phyloP scores from a whole-genome alignment of 768 basidiomycete genomes.

The Dendrothele bispora region DNA sequence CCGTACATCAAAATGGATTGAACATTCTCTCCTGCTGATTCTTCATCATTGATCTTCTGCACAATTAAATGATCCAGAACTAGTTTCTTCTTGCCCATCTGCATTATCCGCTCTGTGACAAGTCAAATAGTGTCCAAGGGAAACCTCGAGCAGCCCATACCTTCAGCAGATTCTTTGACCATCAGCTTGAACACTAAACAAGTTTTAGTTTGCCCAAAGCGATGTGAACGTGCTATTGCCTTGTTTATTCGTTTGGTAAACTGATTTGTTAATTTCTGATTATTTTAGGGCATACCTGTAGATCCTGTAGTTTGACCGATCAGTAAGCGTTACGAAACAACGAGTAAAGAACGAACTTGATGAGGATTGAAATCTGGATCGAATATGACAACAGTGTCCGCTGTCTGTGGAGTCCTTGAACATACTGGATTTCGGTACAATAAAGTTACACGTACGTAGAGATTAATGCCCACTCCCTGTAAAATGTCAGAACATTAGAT shows the following conservation, averaged over 20 bases:
- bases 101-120: slow-evolving; percentile 79
- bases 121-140: neutral
- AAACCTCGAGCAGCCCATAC: slow-evolving; percentile 30
- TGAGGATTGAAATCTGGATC: slow-evolving; percentile 99
- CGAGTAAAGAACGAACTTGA: slow-evolving; percentile 50
- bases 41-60: slow-evolving; percentile 90
- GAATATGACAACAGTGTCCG: slow-evolving; percentile 91
- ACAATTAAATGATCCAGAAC: slow-evolving; percentile 94
- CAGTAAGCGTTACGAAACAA: slow-evolving; percentile 2
- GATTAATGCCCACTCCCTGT: slow-evolving; percentile 87
- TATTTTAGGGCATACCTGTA: slow-evolving; percentile 63
- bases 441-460: slow-evolving; percentile 39
- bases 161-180: slow-evolving; percentile 93
- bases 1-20: slow-evolving; percentile 88
- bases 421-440: slow-evolving; percentile 44
- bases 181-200: slow-evolving; percentile 95
- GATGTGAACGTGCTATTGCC: slow-evolving; percentile 94
- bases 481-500: slow-evolving; percentile 1
- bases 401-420: slow-evolving; percentile 66
- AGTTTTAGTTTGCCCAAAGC: slow-evolving; percentile 93
- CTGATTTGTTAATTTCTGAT: neutral
- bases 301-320: slow-evolving; percentile 51
- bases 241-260: slow-evolving; percentile 27
- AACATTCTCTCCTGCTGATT: slow-evolving; percentile 75
- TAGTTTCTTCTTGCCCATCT: slow-evolving; percentile 93